Percentiles rank a stretch among this genome's conserved stretches.
Evolutionary conservation across 208 protist species (phyloP).

Genomic region (Polymyxa betae): DNA sequence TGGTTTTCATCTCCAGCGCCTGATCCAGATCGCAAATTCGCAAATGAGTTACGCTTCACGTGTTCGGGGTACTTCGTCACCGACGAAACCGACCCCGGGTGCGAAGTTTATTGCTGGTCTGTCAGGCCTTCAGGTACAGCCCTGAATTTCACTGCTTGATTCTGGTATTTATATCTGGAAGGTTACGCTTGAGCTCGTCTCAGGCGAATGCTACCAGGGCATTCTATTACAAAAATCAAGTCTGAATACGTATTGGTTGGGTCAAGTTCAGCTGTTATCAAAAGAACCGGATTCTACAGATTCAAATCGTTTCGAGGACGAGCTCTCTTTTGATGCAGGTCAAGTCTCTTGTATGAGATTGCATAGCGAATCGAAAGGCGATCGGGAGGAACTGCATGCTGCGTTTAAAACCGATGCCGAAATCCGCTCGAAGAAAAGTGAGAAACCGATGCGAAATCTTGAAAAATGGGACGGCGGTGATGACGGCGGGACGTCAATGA

Average conservation of each 20-base stretch:
- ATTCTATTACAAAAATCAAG: background rate
- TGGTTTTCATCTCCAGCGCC: no score
- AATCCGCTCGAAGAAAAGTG: background rate
- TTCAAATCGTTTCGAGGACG: background rate
- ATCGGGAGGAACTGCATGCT: background rate
- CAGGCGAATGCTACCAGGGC: background rate
- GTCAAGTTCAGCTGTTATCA: background rate
- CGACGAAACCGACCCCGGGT: background rate
- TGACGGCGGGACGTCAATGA: background rate
- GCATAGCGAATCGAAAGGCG: background rate
- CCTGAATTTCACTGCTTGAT: background rate
- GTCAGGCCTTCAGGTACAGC: background rate
- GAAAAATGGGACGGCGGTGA: conserved; percentile 2
- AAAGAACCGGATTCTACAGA: background rate
- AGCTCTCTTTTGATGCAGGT: background rate
- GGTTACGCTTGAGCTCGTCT: background rate
- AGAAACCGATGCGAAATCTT: background rate
- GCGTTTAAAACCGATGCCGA: background rate
- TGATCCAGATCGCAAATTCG: no score
- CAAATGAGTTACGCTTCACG: conserved; percentile 50
- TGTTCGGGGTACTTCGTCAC: background rate
- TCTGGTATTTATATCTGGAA: background rate
- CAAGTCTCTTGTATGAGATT: background rate
- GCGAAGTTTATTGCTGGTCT: background rate
- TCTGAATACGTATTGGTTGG: background rate